A percentile compares a stretch with the other conserved stretches of the same genome.
Evolutionary conservation across 805 yeast species (phyloP).

Genomic region (Metschnikowia kunwiensis): DNA sequence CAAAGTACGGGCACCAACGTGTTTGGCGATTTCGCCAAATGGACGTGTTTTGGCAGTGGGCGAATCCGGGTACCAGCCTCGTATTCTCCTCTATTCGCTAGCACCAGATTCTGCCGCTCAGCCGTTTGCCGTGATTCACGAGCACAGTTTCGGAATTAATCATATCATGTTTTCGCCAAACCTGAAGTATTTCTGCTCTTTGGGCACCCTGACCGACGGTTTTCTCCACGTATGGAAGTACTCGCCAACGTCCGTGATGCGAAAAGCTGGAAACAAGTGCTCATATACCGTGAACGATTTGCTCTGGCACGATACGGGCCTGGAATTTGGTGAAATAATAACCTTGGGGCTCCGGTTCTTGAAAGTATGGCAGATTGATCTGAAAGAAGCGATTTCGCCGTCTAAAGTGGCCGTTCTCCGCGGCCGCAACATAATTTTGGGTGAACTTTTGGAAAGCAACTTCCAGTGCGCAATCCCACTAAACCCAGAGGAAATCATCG

Average conservation of each 20-base stretch:
- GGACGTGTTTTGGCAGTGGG: conserved; percentile 60
- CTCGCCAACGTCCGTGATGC: conserved; percentile 19
- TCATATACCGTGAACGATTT: conserved; percentile 55
- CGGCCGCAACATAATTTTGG: conserved; percentile 61
- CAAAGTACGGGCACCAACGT: conserved; percentile 50
- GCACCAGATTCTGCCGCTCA: conserved; percentile 44
- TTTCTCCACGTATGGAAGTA: conserved; percentile 60
- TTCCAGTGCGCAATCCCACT: conserved; percentile 42
- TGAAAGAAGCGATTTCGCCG: conserved; percentile 4
- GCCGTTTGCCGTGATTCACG: conserved; percentile 55
- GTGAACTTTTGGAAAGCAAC: conserved; percentile 45
- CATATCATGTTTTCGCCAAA: conserved; percentile 56
- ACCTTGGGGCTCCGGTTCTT: conserved; percentile 62
- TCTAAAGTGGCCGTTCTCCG: conserved; percentile 26
- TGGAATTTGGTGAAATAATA: conserved; percentile 32
- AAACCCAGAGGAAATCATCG: conserved; percentile 35
- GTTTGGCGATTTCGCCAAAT: conserved; percentile 59
- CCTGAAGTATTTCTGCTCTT: conserved; percentile 52
- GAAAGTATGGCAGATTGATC: conserved; percentile 54
- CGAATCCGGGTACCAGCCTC: conserved; percentile 66
- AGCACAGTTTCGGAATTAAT: conserved; percentile 65
- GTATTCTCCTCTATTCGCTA: conserved; percentile 57
- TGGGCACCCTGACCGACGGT: conserved; percentile 71
- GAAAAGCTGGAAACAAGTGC: conserved; percentile 56
- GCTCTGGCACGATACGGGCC: conserved; percentile 46